Evolutionary conservation across 148 eudicot genomes (phyloP).

Genomic region (Persicaria tinctoria): DNA sequence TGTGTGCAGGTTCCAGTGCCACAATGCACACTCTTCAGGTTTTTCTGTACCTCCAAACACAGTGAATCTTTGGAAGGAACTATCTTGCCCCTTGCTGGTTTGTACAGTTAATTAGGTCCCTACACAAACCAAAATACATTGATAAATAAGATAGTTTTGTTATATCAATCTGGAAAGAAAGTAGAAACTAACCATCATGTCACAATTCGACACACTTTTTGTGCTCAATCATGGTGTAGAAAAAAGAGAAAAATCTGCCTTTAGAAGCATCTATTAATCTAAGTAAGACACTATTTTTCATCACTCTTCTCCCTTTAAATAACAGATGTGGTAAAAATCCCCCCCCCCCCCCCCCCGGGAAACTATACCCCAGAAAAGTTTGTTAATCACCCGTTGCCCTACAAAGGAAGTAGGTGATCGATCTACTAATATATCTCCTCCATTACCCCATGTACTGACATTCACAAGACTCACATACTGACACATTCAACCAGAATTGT

Average conservation of each 20-base stretch:
- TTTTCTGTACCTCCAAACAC: slow-evolving; percentile 42
- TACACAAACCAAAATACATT: slow-evolving; percentile 19
- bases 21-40: slow-evolving; percentile 23
- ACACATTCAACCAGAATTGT: too few species aligned
- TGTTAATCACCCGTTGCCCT: too few species aligned
- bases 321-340: too few species aligned
- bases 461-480: too few species aligned
- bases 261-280: background rate
- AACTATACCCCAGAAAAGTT: too few species aligned
- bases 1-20: slow-evolving; percentile 33
- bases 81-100: slow-evolving; percentile 34
- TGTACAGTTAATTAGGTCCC: slow-evolving; percentile 62
- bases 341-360: too few species aligned
- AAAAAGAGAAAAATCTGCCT: background rate
- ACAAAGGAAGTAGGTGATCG: too few species aligned
- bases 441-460: too few species aligned
- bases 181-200: background rate
- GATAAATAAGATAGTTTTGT: background rate
- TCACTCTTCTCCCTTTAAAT: background rate
- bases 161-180: background rate
- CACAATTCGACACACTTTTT: background rate
- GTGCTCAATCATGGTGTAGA: background rate
- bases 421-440: too few species aligned
- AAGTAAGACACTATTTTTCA: background rate
- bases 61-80: slow-evolving; percentile 33